A percentile compares a stretch with the other conserved stretches of the same genome.
These are phyloP conservation scores for Prototheca stagnorum DNA, from an alignment of 163 green algal genomes.

Conservation along the genomic window DNA sequence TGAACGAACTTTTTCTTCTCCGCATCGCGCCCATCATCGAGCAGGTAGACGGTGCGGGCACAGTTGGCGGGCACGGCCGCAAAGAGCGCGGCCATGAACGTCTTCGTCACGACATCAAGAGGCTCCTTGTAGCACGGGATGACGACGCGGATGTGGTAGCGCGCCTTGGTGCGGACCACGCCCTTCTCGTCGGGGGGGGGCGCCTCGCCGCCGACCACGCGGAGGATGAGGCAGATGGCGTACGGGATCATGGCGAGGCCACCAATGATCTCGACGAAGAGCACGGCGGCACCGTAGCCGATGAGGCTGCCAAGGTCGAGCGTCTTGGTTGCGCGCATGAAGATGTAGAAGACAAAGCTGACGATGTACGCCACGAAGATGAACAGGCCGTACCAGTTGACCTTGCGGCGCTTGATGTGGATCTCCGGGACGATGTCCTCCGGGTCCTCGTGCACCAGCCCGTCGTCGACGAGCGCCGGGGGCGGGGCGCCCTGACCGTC, in stretches of 20 bases:
- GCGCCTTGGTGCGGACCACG: constrained; percentile 10
- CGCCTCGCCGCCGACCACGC: constrained; percentile 17
- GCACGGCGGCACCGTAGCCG: constrained; percentile 40
- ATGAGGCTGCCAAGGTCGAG: constrained; percentile 42
- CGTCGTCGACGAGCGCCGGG: neutral
- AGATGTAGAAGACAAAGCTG: constrained; percentile 45
- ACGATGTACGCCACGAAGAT: constrained; percentile 31
- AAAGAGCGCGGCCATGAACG: constrained; percentile 38
- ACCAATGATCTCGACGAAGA: constrained; percentile 50
- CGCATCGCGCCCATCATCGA: constrained; percentile 52
- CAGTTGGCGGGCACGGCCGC: constrained; percentile 35
- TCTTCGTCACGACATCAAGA: constrained; percentile 48
- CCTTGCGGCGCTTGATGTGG: constrained; percentile 4
- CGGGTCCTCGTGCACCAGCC: neutral
- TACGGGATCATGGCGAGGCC: constrained; percentile 45
- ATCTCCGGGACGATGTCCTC: constrained; percentile 3
- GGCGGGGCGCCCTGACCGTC: neutral
- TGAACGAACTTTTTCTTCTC: constrained; percentile 39
- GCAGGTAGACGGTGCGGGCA: constrained; percentile 49
- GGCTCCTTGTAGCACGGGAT: constrained; percentile 71
- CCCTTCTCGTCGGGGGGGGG: constrained; percentile 19
- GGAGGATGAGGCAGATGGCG: constrained; percentile 30
- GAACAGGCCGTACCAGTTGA: constrained; percentile 35
- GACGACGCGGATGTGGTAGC: constrained; percentile 48
- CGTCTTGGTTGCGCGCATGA: constrained; percentile 37